Conservation (phyloP, 2,329 filamentous ascomycete genomes). For the Colletotrichum sp. region DNA sequence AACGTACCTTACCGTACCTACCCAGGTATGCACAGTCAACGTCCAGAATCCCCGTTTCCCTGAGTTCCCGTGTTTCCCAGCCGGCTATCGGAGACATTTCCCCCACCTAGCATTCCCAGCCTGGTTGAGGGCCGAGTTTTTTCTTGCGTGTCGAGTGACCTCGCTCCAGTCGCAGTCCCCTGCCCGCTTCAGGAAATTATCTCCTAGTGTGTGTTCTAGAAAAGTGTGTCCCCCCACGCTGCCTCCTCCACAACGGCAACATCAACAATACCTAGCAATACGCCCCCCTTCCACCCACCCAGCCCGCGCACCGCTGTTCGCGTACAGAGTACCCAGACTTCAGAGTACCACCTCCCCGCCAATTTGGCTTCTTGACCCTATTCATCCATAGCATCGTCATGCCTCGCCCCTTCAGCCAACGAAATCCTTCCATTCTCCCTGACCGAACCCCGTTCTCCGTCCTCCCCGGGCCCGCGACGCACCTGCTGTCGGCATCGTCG, state of each 20-base stretch:
- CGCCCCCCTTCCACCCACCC: background rate
- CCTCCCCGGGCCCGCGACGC: constrained; percentile 12
- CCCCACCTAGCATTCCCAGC: background rate
- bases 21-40: background rate
- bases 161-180: background rate
- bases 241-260: background rate
- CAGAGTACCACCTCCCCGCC: constrained; percentile 2
- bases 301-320: background rate
- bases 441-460: constrained; percentile 14
- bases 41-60: background rate
- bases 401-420: background rate
- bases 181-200: constrained; percentile 20
- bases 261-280: background rate
- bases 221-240: constrained; percentile 19
- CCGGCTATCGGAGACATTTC: background rate
- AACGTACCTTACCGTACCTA: background rate
- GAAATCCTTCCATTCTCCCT: background rate
- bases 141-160: constrained; percentile 14
- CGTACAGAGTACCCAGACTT: background rate
- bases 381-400: constrained; percentile 16
- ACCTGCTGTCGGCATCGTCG: constrained; percentile 1
- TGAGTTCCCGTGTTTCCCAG: background rate
- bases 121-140: background rate
- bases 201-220: constrained; percentile 20
- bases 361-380: constrained; percentile 9